These are phyloP conservation scores for Zea mays DNA, from an alignment of 176 grass and related monocot genomes.

Conservation along the genomic window DNA sequence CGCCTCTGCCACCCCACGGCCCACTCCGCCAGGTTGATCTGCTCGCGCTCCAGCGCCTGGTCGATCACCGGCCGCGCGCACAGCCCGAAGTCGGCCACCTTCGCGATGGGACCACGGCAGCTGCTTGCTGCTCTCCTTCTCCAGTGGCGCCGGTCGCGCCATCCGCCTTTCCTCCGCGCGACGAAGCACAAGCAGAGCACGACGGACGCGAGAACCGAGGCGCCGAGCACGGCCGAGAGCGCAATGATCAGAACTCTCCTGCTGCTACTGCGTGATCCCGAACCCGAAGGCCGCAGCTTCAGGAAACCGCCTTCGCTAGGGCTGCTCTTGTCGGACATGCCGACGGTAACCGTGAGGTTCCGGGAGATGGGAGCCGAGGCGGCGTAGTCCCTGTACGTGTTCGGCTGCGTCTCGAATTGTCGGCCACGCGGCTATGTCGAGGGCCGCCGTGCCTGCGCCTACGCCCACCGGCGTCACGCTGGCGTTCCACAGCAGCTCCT, in stretches of 20 bases:
- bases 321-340: not conserved
- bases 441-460: too few species aligned
- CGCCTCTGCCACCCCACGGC: constrained; percentile 34
- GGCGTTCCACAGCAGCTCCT: constrained; percentile 25
- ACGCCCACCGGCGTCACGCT: not conserved
- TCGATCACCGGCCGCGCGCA: constrained; percentile 76
- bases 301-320: constrained; percentile 28
- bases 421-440: not conserved
- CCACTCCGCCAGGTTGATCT: constrained; percentile 75
- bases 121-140: constrained; percentile 38
- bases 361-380: not conserved
- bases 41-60: constrained; percentile 44
- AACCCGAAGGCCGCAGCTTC: constrained; percentile 38
- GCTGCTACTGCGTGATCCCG: not conserved
- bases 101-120: constrained; percentile 45
- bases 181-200: constrained; percentile 21
- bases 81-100: too few species aligned
- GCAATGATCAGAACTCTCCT: not conserved
- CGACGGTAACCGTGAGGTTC: constrained; percentile 58
- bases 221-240: constrained; percentile 40
- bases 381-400: constrained; percentile 44
- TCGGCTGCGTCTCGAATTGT: fast-evolving
- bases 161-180: constrained; percentile 17
- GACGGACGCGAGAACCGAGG: constrained; percentile 5
- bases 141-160: constrained; percentile 25